Base-by-base conservation (phyloP, 2,329 filamentous ascomycete genomes). In the Cryphonectria radicalis region DNA sequence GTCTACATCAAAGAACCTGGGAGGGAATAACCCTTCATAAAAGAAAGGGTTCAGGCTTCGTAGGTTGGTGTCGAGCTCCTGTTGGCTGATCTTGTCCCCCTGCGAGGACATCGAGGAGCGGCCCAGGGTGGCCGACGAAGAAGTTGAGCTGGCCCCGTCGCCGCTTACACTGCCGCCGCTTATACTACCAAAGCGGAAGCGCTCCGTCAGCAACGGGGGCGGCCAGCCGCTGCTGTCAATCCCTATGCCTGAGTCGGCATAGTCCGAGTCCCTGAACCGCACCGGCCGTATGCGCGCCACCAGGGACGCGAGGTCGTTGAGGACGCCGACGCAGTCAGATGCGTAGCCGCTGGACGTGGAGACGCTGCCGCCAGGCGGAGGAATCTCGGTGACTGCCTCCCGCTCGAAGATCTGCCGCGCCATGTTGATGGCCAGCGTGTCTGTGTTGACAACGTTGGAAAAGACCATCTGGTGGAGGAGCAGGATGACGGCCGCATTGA, bases 401-500 rank as follows among this genome's bases (percentile, higher is more conserved):
- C 77, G 76, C 25, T 82, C 78, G 68, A 86, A 84, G n/a, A 80
- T 77, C 14, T 80, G 76, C 64, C 82, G 80, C 60, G 82, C 83
- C 71, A 83, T 84, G 1, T 77, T 74, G 28, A 86, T 78, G 57
- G 82, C 80, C 3, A 63, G 76, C 62, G 72, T 71, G 68, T 78
- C 79, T 50, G 72, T 76, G 66, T 74, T 77, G 63, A 75, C 74
- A 14, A 78, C 73, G 42, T 80, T 78, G 32, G 79, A 76, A 57
- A 80, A 80, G 3, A 85, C 77, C 35, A 86, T 79, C 71, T 83
- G 80, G 71, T 84, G 81, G 68, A 87, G 79, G 68, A 85, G 80
- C 43, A 87, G 79, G 25, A 86, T 80, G 53, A 86, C 79, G 69
- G 84, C 83, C 3, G 85, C 84, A 75, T 85, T 86, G 78, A 87